Evolutionary conservation across 129 eudicot genomes (phyloP), one percentile per base, ranked within the genome.

Genomic region (Chrysanthemum lavandulifolium): DNA sequence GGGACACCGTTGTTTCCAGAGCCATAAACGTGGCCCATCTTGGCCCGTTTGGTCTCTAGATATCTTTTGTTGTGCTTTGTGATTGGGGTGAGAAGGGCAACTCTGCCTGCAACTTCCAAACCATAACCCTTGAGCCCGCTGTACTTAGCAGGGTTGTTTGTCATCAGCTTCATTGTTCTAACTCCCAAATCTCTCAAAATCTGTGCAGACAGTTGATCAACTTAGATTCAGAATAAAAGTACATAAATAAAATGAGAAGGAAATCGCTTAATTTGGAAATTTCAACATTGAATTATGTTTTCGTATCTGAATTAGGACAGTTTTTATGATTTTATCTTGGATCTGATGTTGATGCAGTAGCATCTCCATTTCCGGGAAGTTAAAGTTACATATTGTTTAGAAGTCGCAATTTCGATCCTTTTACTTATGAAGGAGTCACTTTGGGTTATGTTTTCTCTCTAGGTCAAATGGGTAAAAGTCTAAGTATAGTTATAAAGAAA

Each of bases 51-150:
- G 1, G 97, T 93, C 79, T 93, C 98, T 0, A 93, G 81, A 58
- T 93, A 93, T 79, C 96, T 82, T 80, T 84, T 77, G 85, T 93
- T 93, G 67, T 93, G 92, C 75, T 80, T 90, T 5, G 96, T 93
- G 47, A 93, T 84, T 13, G 84, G 95, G 29, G 97, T 93, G 75
- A 87, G 68, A 64, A 93, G 97, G 55, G 98, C 97, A 13, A 93
- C 98, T 69, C 98, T 66, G 2, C 96, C 96, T 6, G 86, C 87
- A 59, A 93, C 86, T 59, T 84, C 89, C 79, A 93, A 82, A 78
- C 98, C 97, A 53, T 93, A 93, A 4, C 98, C 98, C 83, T 93
- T 93, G 57, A 93, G 92, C 75, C 98, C 98, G n/a, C 70, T 78
- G 78, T 93, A 93, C 73, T 93, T 93, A 53, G 97, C 90, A 60